phyloP scores from a whole-genome alignment of 805 yeast genomes.

The Candida xiaguanensis region DNA sequence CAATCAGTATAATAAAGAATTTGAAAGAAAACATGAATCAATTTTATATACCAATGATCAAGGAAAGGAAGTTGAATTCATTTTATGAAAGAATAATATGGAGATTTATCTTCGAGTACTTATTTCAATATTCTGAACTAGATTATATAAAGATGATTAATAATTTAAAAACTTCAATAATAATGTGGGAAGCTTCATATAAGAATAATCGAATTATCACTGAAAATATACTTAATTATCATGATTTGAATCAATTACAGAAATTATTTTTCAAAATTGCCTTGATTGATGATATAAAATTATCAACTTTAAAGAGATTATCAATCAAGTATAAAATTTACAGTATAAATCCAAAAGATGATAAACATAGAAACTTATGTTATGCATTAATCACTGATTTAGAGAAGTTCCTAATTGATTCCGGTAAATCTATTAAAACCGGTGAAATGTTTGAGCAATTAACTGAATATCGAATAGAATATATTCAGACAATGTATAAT shows the following conservation, averaged over 20 bases:
- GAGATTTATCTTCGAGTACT: constrained; percentile 38
- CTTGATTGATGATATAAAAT: constrained; percentile 11
- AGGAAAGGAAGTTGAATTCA: constrained; percentile 20
- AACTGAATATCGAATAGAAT: not conserved
- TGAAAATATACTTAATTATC: constrained; percentile 13
- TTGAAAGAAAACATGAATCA: constrained; percentile 25
- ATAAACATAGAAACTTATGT: constrained; percentile 28
- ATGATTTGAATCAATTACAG: constrained; percentile 22
- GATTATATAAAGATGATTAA: constrained; percentile 20
- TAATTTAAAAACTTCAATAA: constrained; percentile 21
- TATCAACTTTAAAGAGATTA: constrained; percentile 24
- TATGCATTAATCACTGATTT: constrained; percentile 14
- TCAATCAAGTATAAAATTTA: constrained; percentile 30
- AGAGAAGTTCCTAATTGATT: constrained; percentile 8
- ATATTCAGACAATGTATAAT: constrained; percentile 2
- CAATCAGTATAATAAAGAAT: constrained; percentile 26
- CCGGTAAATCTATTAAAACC: not conserved
- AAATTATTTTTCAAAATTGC: constrained; percentile 22
- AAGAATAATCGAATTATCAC: constrained; percentile 13
- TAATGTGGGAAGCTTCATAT: constrained; percentile 36
- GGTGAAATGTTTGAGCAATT: not conserved
- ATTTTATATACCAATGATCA: constrained; percentile 23
- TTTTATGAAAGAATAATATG: constrained; percentile 40
- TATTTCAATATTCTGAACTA: constrained; percentile 17
- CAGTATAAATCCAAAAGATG: constrained; percentile 14